phyloP scores from a whole-genome alignment of 2,329 filamentous ascomycete genomes.

The Emergomyces africanus region DNA sequence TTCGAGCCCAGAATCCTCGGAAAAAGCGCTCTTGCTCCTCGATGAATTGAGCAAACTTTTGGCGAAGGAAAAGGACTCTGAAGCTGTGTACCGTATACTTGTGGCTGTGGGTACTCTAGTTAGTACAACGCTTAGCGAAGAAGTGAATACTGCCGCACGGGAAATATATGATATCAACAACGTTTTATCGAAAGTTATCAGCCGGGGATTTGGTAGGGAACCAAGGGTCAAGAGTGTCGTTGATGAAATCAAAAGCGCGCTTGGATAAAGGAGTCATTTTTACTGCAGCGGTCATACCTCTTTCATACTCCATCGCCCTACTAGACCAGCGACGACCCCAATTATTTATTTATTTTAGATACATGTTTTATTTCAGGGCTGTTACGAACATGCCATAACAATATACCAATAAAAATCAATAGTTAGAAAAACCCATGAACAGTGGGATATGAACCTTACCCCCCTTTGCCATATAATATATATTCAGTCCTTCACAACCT shows the following conservation, averaged over 20 bases:
- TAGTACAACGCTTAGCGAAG: constrained; percentile 42
- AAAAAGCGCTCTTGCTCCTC: constrained; percentile 42
- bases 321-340: neutral
- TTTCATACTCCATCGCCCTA: neutral
- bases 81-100: constrained; percentile 70
- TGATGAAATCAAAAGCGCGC: constrained; percentile 43
- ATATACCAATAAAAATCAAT: neutral
- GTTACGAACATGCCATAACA: neutral
- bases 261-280: neutral
- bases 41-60: constrained; percentile 53
- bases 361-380: neutral
- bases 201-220: constrained; percentile 41
- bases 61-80: constrained; percentile 56
- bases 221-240: constrained; percentile 48
- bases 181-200: constrained; percentile 36
- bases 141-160: constrained; percentile 45
- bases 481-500: constrained; percentile 16
- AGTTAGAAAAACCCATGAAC: neutral
- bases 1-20: constrained; percentile 29
- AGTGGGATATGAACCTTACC: neutral
- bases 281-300: neutral
- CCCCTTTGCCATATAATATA: neutral
- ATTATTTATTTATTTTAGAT: neutral
- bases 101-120: constrained; percentile 73
- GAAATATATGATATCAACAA: constrained; percentile 42